phyloP scores from a whole-genome alignment of 805 yeast species.

The Metschnikowia picachoensis region DNA sequence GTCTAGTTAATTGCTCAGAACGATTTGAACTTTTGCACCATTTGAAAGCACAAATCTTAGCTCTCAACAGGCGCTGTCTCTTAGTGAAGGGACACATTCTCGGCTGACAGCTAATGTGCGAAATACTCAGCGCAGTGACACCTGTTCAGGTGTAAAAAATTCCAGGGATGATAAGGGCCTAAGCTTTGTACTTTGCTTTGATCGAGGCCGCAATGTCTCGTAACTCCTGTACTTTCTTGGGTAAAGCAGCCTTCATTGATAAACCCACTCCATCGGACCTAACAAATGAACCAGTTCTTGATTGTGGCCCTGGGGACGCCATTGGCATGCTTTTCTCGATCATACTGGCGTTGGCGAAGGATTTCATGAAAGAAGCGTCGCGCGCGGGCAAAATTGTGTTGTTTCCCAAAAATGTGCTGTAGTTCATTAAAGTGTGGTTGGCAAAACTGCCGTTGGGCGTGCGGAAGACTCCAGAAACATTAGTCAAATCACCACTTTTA shows the following conservation, averaged over 20 bases:
- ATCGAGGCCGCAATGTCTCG: constrained; percentile 25
- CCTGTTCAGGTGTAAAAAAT: too few species aligned
- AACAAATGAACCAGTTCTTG: constrained; percentile 1
- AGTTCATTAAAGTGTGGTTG: constrained; percentile 12
- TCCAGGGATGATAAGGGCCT: too few species aligned
- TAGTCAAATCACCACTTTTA: constrained; percentile 13
- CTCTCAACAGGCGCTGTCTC: too few species aligned
- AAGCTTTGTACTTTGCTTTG: constrained; percentile 21
- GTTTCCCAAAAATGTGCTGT: constrained; percentile 17
- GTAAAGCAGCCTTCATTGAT: constrained; percentile 6
- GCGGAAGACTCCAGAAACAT: constrained; percentile 9
- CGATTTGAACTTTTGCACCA: too few species aligned
- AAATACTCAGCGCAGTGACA: too few species aligned
- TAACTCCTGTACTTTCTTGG: constrained; percentile 23
- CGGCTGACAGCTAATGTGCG: too few species aligned
- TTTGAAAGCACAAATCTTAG: too few species aligned
- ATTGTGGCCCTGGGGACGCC: constrained; percentile 23
- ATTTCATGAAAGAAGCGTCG: constrained; percentile 29
- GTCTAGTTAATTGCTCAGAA: too few species aligned
- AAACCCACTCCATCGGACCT: not conserved
- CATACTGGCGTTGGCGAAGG: constrained; percentile 29
- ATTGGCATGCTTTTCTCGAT: constrained; percentile 38
- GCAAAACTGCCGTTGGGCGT: constrained; percentile 16
- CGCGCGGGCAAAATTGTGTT: constrained; percentile 8
- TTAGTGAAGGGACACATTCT: too few species aligned